Base-by-base conservation (phyloP, 1,139 yeast genomes). In the Magnusiomyces paraingens region DNA sequence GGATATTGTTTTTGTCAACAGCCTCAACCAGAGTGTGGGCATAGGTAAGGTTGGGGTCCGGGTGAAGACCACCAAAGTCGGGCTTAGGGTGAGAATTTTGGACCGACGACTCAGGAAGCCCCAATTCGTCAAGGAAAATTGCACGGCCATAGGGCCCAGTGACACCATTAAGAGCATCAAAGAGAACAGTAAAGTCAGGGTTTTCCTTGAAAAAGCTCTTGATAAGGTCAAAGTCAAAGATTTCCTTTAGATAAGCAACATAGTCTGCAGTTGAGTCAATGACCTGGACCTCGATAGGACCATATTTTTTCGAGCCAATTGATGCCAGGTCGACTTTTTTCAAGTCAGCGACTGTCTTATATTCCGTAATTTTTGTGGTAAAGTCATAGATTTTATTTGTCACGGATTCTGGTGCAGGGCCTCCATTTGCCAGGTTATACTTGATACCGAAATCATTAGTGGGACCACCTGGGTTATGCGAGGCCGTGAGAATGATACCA, bases 401-500 rank as follows among this genome's bases (percentile, higher is more conserved):
- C 58, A 93, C 94, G 18, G 86, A 75, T 70, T 93, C 99, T 3
- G 99, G 99, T n/a, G 99, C 99, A 43, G 99, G 99, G 1, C 97
- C 99, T 60, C 99, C 99, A 66, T 93, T 91, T 59, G 88, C 82
- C 71, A 94, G 77, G 71, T 93, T 93, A 76, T 93, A 93, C 75
- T 93, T 93, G 75, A 93, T 93, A 56, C 99, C 99, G 70, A 91
- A 80, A 68, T 93, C 99, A 59, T 88, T 83, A 40, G 78, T 73
- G 57, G 97, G 97, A 5, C 98, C 98, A 69, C 99, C 99, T n/a
- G 99, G 99, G 72, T 93, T 93, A 72, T 93, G 99, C 39, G 96
- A 86, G 2, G 99, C 99, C 20, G 99, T 93, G 66, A 93, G 77
- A 60, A 94, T 89, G 70, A 93, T 90, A 58, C 98, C 99, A 59